These are phyloP conservation scores for Cytospora mali DNA, from an alignment of 2,329 filamentous ascomycete species.

Conservation along the genomic window DNA sequence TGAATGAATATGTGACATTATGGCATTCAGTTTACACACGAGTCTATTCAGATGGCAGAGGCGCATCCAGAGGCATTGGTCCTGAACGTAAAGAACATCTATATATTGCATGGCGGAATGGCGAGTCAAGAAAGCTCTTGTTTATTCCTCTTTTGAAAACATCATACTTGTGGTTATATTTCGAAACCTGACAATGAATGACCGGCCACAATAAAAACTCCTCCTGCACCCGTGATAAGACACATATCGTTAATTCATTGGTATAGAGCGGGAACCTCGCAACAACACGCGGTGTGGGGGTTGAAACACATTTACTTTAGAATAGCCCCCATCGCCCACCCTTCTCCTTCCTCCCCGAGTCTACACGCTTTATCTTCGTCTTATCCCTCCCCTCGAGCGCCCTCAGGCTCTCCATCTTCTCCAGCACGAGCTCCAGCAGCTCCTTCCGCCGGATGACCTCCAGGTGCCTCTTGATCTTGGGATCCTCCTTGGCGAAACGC, in stretches of 20 bases:
- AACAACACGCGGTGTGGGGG: not conserved
- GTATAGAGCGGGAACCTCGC: conserved; percentile 9
- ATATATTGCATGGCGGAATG: not conserved
- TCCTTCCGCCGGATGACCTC: conserved; percentile 93
- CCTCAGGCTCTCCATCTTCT: conserved; percentile 91
- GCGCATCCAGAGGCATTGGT: not conserved
- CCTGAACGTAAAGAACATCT: not conserved
- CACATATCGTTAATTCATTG: conserved; percentile 15
- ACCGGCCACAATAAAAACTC: not conserved
- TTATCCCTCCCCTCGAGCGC: conserved; percentile 78
- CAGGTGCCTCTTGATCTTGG: conserved; percentile 83
- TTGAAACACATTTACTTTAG: no score
- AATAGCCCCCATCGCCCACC: conserved; percentile 27
- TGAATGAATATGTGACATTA: conserved; percentile 2
- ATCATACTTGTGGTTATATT: not conserved
- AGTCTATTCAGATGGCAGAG: not conserved
- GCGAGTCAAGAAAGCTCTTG: not conserved
- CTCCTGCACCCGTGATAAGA: not conserved
- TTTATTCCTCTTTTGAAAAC: no score
- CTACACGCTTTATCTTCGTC: conserved; percentile 37
- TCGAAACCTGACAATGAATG: not conserved
- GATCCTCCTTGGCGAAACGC: conserved; percentile 88
- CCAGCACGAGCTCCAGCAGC: conserved; percentile 85
- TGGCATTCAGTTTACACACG: not conserved
- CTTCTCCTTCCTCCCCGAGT: conserved; percentile 36